Evolutionary conservation across 1,284 basidiomycete species (phyloP).

Genomic region (Tilletia setariae): DNA sequence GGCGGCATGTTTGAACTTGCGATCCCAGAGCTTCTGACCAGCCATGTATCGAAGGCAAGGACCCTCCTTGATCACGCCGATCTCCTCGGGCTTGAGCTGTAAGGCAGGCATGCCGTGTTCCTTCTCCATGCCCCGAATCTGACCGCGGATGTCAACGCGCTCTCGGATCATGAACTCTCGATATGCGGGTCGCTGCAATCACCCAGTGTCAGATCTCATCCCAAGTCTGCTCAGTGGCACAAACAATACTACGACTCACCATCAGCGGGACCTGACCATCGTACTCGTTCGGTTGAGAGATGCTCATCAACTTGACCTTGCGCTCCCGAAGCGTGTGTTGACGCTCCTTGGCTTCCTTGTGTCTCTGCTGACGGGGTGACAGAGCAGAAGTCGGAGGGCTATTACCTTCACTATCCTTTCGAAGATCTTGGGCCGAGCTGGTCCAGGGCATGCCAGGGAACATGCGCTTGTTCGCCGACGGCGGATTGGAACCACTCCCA

Average conservation of each 20-base stretch:
- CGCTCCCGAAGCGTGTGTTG: slow-evolving; percentile 11
- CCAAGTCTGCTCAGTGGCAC: not conserved
- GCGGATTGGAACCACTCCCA: not conserved
- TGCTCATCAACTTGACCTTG: not conserved
- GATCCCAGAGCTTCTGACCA: slow-evolving; percentile 38
- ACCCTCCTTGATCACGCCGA: slow-evolving; percentile 60
- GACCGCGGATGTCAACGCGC: slow-evolving; percentile 74
- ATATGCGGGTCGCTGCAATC: slow-evolving; percentile 39
- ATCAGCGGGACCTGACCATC: slow-evolving; percentile 1
- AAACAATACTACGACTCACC: not conserved
- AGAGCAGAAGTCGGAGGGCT: not conserved
- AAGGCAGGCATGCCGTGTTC: slow-evolving; percentile 67
- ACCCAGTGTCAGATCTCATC: slow-evolving; percentile 22
- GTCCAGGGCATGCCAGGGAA: slow-evolving; percentile 4
- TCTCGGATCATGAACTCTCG: slow-evolving; percentile 72
- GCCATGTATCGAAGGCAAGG: slow-evolving; percentile 44
- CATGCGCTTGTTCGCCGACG: not conserved
- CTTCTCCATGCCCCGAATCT: slow-evolving; percentile 73
- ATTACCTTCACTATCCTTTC: not conserved
- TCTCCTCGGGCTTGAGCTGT: slow-evolving; percentile 63
- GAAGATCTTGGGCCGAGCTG: not conserved
- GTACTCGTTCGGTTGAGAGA: slow-evolving; percentile 3
- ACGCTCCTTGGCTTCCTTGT: slow-evolving; percentile 10
- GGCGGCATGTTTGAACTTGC: slow-evolving; percentile 27
- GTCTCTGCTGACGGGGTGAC: not conserved